These are phyloP conservation scores for Mortierella alpina DNA, from an alignment of 192 early-diverging fungal species.

Conservation along the genomic window DNA sequence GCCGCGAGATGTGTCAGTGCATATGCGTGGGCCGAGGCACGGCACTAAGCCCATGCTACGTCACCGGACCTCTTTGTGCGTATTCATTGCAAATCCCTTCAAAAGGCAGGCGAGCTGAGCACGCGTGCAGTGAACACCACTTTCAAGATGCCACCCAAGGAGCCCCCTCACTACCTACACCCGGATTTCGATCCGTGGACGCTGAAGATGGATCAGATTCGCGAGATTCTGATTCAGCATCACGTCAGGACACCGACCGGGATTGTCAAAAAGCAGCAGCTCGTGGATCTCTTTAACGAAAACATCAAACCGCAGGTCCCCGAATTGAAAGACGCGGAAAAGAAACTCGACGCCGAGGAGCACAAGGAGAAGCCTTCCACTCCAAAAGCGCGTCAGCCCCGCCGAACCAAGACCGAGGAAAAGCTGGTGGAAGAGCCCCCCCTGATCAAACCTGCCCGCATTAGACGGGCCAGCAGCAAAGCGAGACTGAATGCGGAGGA, in stretches of 20 bases:
- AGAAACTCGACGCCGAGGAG: constrained; percentile 1
- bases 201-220: constrained; percentile 48
- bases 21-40: too few species aligned
- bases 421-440: not conserved
- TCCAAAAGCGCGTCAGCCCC: constrained; percentile 5
- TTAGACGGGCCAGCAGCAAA: constrained; percentile 13
- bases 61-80: too few species aligned
- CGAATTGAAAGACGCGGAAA: not conserved
- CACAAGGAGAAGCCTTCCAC: not conserved
- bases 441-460: constrained; percentile 10
- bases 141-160: not conserved
- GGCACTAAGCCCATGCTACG: too few species aligned
- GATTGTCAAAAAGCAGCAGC: constrained; percentile 33
- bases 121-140: too few species aligned
- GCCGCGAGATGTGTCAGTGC: too few species aligned
- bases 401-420: not conserved
- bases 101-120: too few species aligned
- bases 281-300: constrained; percentile 40
- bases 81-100: too few species aligned
- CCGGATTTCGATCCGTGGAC: constrained; percentile 44
- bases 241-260: constrained; percentile 37
- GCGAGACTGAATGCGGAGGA: not conserved
- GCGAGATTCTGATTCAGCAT: constrained; percentile 43
- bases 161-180: constrained; percentile 38
- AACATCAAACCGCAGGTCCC: constrained; percentile 39